Base-by-base conservation (phyloP, 345 rosid genomes). In the Euphorbia peplus region DNA sequence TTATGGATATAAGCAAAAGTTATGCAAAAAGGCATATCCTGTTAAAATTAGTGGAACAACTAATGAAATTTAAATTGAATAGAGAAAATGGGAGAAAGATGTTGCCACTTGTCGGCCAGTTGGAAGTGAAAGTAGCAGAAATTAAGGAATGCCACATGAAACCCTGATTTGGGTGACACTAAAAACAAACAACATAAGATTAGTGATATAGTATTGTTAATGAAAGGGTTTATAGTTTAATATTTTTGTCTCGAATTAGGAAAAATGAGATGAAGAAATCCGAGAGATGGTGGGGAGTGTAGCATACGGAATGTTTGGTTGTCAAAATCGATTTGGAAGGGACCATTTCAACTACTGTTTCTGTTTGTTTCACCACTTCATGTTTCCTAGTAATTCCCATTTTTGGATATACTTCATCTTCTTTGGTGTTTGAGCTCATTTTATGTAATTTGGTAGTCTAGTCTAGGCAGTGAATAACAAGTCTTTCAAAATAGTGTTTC, bases 71-170 rank as follows among this genome's bases (percentile, higher is more conserved):
- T n/a, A n/a, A 39, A 62, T 14, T 14, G 1, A 56, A 15, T 25
- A 26, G 39, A 37, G n/a, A 39, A 28, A 41, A 62, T 11, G 9
- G 16, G 66, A 29, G 41, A 57, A 57, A 57, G 62, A 57, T 57
- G 62, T 29, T 29, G 62, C 24, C 66, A 62, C 19, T 11, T 62
- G 66, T 62, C 66, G 51, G 66, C 51, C 4, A 62, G 30, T 4
- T 41, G 66, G n/a, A 62, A 22, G 28, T 22, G n/a, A 62, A 3
- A 41, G 32, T 18, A 9, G 46, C 66, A 41, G 66, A 62, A 62
- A 62, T 21, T 62, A 41, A 62, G 66, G 65, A 41, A 62, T 4
- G 3, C 30, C 66, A 62, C 51, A 62, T 62, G 66, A 62, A 62
- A 62, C 66, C 51, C 66, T 62, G 37, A 24, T 42, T 41, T 13